phyloP scores from a whole-genome alignment of 2,329 filamentous ascomycete species.

The Lasiodiplodia gonubiensis region DNA sequence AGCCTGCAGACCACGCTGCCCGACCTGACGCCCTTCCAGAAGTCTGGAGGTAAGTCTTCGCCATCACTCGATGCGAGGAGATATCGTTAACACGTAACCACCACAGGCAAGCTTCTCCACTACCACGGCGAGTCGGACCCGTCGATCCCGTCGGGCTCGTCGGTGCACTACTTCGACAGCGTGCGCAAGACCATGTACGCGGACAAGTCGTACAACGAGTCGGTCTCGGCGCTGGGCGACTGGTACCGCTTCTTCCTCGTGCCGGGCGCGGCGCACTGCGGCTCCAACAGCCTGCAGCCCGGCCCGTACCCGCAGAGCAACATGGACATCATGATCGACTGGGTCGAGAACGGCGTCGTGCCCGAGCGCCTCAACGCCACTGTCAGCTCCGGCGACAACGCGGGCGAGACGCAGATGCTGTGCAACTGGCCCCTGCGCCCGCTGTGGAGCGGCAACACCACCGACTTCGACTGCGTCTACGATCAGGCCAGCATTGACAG shows the following conservation, averaged over 20 bases:
- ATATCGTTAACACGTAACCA: neutral
- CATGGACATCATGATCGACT: slow-evolving; percentile 30
- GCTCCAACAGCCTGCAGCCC: slow-evolving; percentile 30
- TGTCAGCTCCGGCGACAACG: slow-evolving; percentile 38
- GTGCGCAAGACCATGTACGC: slow-evolving; percentile 59
- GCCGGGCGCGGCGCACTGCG: slow-evolving; percentile 30
- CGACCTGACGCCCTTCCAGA: slow-evolving; percentile 58
- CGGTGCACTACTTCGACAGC: slow-evolving; percentile 61
- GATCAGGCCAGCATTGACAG: slow-evolving; percentile 20
- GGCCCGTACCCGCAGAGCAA: slow-evolving; percentile 30
- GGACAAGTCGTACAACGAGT: slow-evolving; percentile 11
- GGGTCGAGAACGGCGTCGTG: slow-evolving; percentile 35
- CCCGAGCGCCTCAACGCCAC: slow-evolving; percentile 50
- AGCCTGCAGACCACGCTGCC: slow-evolving; percentile 61
- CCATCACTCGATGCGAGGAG: accelerated
- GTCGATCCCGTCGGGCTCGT: slow-evolving; percentile 59
- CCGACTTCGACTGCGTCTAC: slow-evolving; percentile 22
- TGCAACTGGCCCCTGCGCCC: slow-evolving; percentile 51
- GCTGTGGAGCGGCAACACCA: slow-evolving; percentile 14
- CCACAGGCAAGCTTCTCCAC: slow-evolving; percentile 57
- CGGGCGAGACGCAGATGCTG: slow-evolving; percentile 45
- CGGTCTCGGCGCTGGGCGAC: slow-evolving; percentile 49
- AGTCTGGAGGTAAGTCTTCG: slow-evolving; percentile 49
- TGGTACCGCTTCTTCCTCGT: slow-evolving; percentile 60
- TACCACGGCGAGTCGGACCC: slow-evolving; percentile 63